phyloP scores from a whole-genome alignment of 306 rosid genomes.

The Vachellia collinsii region DNA sequence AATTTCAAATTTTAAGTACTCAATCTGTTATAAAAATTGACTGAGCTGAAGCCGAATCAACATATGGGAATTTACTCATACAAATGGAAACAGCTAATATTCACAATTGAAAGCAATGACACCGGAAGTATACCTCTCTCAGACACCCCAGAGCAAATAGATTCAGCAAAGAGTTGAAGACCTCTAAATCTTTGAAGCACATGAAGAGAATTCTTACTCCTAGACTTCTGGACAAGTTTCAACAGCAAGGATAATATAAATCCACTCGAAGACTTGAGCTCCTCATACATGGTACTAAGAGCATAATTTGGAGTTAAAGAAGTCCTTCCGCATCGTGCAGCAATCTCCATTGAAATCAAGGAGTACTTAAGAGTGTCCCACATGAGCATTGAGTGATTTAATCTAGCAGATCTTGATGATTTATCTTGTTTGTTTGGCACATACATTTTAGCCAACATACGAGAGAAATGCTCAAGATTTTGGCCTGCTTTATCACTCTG shows the following conservation, averaged over 20 bases:
- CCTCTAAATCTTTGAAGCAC: slow-evolving; percentile 87
- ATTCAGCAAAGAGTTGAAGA: slow-evolving; percentile 71
- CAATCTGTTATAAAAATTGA: not conserved
- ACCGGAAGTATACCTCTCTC: slow-evolving; percentile 62
- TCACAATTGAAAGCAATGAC: slow-evolving; percentile 24
- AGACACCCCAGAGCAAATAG: slow-evolving; percentile 67
- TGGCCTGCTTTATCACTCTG: slow-evolving; percentile 48
- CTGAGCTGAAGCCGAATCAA: not conserved
- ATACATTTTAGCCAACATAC: slow-evolving; percentile 75
- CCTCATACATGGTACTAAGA: slow-evolving; percentile 70
- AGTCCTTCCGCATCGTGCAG: slow-evolving; percentile 79
- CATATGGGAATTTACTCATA: not conserved
- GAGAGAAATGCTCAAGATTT: slow-evolving; percentile 66
- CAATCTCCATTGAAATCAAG: slow-evolving; percentile 85
- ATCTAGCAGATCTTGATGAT: slow-evolving; percentile 51
- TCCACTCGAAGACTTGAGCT: slow-evolving; percentile 85
- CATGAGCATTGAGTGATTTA: slow-evolving; percentile 81
- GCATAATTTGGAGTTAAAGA: slow-evolving; percentile 67
- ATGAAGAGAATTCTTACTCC: slow-evolving; percentile 69
- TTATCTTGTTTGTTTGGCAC: slow-evolving; percentile 66
- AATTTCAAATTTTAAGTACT: not conserved
- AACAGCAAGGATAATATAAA: slow-evolving; percentile 75
- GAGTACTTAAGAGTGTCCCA: slow-evolving; percentile 95
- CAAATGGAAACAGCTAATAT: slow-evolving; percentile 16
- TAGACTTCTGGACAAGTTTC: slow-evolving; percentile 68